These are phyloP conservation scores for Karstenula rhodostoma DNA, from an alignment of 2,329 filamentous ascomycete species.

Conservation along the genomic window DNA sequence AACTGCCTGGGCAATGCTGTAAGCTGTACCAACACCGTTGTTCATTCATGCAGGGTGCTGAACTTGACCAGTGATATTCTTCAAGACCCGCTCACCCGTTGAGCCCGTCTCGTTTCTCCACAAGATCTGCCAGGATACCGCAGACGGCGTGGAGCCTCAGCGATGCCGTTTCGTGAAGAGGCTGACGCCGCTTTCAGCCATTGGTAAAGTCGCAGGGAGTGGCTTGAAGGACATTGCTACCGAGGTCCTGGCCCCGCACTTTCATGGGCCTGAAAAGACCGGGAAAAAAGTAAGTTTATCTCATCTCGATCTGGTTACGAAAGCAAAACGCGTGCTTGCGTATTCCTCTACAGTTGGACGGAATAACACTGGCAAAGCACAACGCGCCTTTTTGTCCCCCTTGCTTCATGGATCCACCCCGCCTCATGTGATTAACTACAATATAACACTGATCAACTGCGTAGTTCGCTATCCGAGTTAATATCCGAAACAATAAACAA, in stretches of 20 bases:
- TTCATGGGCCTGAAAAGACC: slow-evolving; percentile 61
- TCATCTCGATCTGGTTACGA: slow-evolving; percentile 8
- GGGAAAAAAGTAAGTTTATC: slow-evolving; percentile 61
- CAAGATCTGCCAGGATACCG: slow-evolving; percentile 65
- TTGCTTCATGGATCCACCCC: too few relatives aligned
- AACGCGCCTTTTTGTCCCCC: too few relatives aligned
- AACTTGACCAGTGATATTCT: slow-evolving; percentile 61
- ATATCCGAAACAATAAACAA: slow-evolving; percentile 74
- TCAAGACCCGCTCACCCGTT: slow-evolving; percentile 63
- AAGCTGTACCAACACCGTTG: slow-evolving; percentile 30
- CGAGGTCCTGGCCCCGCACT: slow-evolving; percentile 69
- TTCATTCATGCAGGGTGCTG: slow-evolving; percentile 17
- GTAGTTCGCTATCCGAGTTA: slow-evolving; percentile 86
- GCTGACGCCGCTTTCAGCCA: slow-evolving; percentile 66
- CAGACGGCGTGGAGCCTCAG: slow-evolving; percentile 59
- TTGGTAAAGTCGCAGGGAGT: slow-evolving; percentile 72
- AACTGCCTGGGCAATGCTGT: slow-evolving; percentile 65
- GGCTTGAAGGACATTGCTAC: slow-evolving; percentile 72
- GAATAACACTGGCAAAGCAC: too few relatives aligned
- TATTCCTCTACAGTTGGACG: slow-evolving; percentile 17
- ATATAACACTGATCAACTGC: slow-evolving; percentile 18
- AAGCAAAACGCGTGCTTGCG: slow-evolving; percentile 18
- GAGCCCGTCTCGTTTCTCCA: slow-evolving; percentile 69
- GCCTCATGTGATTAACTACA: too few relatives aligned
- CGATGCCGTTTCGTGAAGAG: slow-evolving; percentile 67